Evolutionary conservation across 2,329 filamentous ascomycete species (phyloP), one percentile per base, ranked within the genome.

Genomic region (Monilinia fructigena): DNA sequence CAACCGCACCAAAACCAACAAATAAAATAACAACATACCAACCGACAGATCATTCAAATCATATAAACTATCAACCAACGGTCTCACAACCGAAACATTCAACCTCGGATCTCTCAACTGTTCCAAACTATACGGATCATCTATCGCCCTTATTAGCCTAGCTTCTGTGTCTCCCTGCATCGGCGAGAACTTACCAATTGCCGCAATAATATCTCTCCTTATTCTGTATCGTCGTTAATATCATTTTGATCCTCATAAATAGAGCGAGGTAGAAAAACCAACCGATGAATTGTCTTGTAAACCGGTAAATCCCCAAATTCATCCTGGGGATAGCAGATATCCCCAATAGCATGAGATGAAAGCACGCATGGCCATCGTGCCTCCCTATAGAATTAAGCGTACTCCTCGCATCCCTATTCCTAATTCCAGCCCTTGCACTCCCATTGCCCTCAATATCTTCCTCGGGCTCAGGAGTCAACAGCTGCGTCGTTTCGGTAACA

Each of bases 31-130:
- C 18, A 59, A 65, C 82, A 70, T 78, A 89, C 87, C 84, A 65
- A 93, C 87, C 1, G 91, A 94, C 50, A 93, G 88, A 79, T 95
- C 92, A 67, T 91, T 84, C 67, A 88, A 83, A 72, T 91, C 87
- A 75, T 92, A 95, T 11, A 94, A 83, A 75, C 91, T 89, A 75
- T 95, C 90, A n/a, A 95, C 90, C 35, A 95, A 79, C 0, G 92
- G 92, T 67, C 92, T 85, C 26, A 95, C 88, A 55, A 95, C 88
- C 1, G 89, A 70, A 26, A 74, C 55, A 75, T 95, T 95, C 82
- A 95, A 92, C 67, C 91, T 85, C 65, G 92, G 88, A 76, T 92
- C 90, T 73, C 89, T 86, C 69, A 96, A 80, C 80, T 95, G 91
- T 72, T 93, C 89, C 66, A 90, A 80, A 66, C 86, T 91, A 74